Evolutionary conservation across 768 basidiomycete species (phyloP), one percentile per base, ranked within the genome.

Genomic region (Lactifluus echinatus): DNA sequence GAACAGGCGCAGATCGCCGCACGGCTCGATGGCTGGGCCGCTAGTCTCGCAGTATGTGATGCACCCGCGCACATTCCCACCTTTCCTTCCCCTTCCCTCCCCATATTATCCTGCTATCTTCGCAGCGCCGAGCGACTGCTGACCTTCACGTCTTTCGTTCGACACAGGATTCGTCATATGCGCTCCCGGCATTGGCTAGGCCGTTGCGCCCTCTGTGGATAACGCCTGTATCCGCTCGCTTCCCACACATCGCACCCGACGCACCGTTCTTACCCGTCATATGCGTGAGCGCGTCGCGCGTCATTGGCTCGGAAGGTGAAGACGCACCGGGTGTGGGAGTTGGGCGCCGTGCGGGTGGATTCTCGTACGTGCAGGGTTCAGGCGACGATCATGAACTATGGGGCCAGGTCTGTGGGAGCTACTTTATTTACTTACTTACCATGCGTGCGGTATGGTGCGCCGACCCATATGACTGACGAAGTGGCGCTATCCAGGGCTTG

Each of bases 301-400:
- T 82, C 61, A 75, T 85, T 6, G 66, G 72, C 6, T 79, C 82
- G 2, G 83, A 82, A 4, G 57, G 79, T 0, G 83, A 86, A 58
- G 73, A 84, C 21, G 77, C 84, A 1, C 62, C 73, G 8, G 70
- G 73, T 17, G 89, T 23, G 37, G 83, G 82, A 7, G 54, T 79
- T 1, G 84, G 87, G 57, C 74, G 87, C 21, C 79, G 85, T 0
- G 61, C 74, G 8, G 70, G 74, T n/a, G 89, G 89, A 0, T 96
- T 85, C 67, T 75, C 83, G 21, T 97, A 97, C 67, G 80, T 97
- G 8, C 93, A 95, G 68, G 95, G 95, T 1, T 90, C 89, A 0
- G 95, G 93, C 0, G 95, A 97, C 65, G 95, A 98, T 65, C 91
- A 94, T 66, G 93, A 96, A 69, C 74, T 87, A 5, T 94, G 92